Percentiles rank a stretch among this genome's conserved stretches.
Evolutionary conservation across 441 rosid species (phyloP).

Genomic region (Populus trichocarpa): DNA sequence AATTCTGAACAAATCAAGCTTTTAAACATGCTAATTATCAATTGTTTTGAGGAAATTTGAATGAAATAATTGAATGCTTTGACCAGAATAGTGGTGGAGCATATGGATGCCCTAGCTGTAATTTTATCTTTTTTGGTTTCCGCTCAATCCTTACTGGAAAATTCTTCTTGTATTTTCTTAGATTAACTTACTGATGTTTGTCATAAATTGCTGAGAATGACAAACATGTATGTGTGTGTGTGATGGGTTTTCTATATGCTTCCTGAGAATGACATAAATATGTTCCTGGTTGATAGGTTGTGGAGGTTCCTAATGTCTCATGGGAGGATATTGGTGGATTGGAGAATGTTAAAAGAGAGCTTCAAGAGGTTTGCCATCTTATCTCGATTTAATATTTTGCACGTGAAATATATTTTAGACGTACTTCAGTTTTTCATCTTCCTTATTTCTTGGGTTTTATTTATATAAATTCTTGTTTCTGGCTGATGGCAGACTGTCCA

Average conservation of each 20-base stretch:
- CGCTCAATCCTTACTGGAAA: background rate
- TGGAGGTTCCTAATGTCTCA: constrained; percentile 63
- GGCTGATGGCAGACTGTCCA: constrained; percentile 43
- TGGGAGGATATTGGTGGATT: constrained; percentile 73
- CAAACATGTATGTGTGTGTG: background rate
- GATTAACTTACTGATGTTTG: background rate
- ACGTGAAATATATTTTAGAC: background rate
- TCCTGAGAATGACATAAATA: background rate
- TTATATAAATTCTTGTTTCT: background rate
- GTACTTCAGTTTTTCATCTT: background rate
- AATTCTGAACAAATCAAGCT: no score
- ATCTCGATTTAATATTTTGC: background rate
- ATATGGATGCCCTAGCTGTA: background rate
- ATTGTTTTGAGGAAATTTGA: background rate
- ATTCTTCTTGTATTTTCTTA: background rate
- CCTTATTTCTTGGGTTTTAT: background rate
- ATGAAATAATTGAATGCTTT: background rate
- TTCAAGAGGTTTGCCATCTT: constrained; percentile 47
- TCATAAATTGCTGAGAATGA: background rate
- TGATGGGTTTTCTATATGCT: background rate
- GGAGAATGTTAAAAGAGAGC: constrained; percentile 60
- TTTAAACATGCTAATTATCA: background rate
- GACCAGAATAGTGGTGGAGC: background rate
- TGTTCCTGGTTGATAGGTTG: constrained; percentile 37
- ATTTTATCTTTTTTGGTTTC: background rate